These are phyloP conservation scores for Russula dissimulans DNA, from an alignment of 768 basidiomycete genomes.

Conservation along the genomic window DNA sequence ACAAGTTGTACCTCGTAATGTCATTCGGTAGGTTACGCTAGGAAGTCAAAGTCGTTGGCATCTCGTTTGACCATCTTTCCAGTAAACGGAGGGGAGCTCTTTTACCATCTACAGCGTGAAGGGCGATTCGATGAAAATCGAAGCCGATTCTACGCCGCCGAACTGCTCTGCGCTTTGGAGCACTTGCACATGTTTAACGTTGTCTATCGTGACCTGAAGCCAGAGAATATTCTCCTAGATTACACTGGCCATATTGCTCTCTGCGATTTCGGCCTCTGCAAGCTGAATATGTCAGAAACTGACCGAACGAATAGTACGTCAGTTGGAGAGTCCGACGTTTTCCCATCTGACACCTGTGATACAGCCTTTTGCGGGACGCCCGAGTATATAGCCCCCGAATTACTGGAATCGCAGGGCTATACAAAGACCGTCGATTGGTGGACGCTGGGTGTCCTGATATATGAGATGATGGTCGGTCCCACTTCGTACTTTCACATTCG, in stretches of 20 bases:
- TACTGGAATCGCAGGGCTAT: conserved; percentile 93
- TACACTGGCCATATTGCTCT: conserved; percentile 97
- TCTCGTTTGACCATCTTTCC: not conserved
- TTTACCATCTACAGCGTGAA: conserved; percentile 95
- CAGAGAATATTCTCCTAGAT: conserved; percentile 95
- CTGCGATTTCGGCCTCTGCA: conserved; percentile 96
- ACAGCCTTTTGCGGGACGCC: conserved; percentile 87
- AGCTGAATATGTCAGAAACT: conserved; percentile 93
- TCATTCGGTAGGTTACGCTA: conserved; percentile 62
- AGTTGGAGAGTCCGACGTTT: not conserved
- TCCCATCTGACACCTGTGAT: conserved; percentile 11
- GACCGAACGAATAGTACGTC: conserved; percentile 91
- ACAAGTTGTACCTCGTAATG: conserved; percentile 96
- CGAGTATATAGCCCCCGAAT: conserved; percentile 96
- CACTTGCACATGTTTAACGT: conserved; percentile 97
- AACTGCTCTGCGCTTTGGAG: conserved; percentile 88
- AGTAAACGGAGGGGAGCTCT: conserved; percentile 97
- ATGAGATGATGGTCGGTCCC: conserved; percentile 81
- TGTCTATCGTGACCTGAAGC: conserved; percentile 96
- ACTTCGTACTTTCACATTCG: conserved; percentile 1
- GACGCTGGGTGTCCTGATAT: conserved; percentile 93
- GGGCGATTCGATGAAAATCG: conserved; percentile 92
- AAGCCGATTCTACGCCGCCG: conserved; percentile 97
- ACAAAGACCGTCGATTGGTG: conserved; percentile 99
- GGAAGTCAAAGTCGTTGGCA: not conserved